Evolutionary conservation across 202 grass and related monocot genomes (phyloP), one percentile per base, ranked within the genome.

Genomic region (Schoenoplectus tabernaemontani): DNA sequence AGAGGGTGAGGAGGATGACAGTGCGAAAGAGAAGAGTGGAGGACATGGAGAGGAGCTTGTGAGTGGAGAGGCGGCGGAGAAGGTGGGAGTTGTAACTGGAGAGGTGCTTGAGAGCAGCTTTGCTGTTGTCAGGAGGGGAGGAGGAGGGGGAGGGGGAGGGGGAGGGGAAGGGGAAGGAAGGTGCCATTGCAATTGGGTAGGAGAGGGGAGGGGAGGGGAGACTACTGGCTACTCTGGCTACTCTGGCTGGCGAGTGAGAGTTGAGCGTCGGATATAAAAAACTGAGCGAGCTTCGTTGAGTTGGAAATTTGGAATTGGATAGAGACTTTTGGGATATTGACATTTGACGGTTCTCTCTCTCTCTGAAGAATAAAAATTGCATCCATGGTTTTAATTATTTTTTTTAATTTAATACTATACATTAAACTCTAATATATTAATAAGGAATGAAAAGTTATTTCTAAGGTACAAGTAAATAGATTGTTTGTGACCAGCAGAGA

Each of bases 11-110:
- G 50, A 97, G 89, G 43, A 97, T 86, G 82, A 85, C 86, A 63
- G 86, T 81, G 77, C 93, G 93, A 84, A 97, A 97, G 61, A 93
- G 93, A 15, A 97, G 87, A 78, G 85, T 74, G 53, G 93, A 88
- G 4, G 91, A 90, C 37, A 89, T 80, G 59, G 89, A n/a, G 59
- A 88, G 64, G 80, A 93, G 6, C 76, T 97, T 97, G 59, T 82
- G 65, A 63, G 89, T 88, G 24, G 81, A 78, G 61, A 83, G 86
- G 0, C 91, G 89, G 1, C 94, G 94, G 20, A 91, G 83, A 57
- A 92, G 81, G 82, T 90, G 74, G 53, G 88, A 90, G 64, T 84
- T 74, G 0, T 86, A 85, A 86, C 86, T 88, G 26, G 85, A 80
- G 86, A 93, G 85, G 12, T 90, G 82, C 80, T 97, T 91, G 78